These are phyloP conservation scores for Fomitopsis schrenkii DNA, from an alignment of 1,284 basidiomycete genomes.

Conservation along the genomic window DNA sequence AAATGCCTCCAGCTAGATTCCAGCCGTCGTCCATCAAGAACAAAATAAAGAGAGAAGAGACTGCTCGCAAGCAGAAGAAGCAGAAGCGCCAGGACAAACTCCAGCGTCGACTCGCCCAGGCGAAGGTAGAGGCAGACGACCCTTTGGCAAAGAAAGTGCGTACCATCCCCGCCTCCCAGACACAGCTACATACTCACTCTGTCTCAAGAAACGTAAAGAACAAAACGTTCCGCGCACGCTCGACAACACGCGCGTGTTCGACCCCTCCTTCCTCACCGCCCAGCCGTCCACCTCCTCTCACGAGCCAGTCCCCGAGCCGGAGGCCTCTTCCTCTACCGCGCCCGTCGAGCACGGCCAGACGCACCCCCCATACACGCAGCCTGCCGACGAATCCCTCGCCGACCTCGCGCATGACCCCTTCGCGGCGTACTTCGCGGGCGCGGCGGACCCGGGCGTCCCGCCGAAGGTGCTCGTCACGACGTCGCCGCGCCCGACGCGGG, in stretches of 20 bases:
- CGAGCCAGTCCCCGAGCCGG: conserved; percentile 4
- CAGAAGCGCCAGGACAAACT: conserved; percentile 82
- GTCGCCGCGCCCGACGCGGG: conserved; percentile 79
- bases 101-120: conserved; percentile 70
- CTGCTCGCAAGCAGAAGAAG: conserved; percentile 72
- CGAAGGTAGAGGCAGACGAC: conserved; percentile 68
- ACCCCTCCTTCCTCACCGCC: conserved; percentile 79
- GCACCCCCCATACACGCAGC: conserved; percentile 17
- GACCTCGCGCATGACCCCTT: conserved; percentile 75
- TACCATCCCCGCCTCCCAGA: background rate
- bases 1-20: conserved; percentile 53
- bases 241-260: conserved; percentile 90
- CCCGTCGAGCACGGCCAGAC: conserved; percentile 9
- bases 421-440: conserved; percentile 62
- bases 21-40: conserved; percentile 74
- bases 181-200: background rate
- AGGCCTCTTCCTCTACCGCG: conserved; percentile 16
- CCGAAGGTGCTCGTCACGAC: conserved; percentile 92
- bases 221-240: conserved; percentile 90
- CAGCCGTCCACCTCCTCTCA: conserved; percentile 45
- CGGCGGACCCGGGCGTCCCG: conserved; percentile 61
- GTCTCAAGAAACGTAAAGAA: conserved; percentile 68
- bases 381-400: conserved; percentile 53
- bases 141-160: conserved; percentile 70
- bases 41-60: conserved; percentile 80